Conservation (phyloP, 495 filamentous ascomycete genomes). For the Penicillium paxilli region DNA sequence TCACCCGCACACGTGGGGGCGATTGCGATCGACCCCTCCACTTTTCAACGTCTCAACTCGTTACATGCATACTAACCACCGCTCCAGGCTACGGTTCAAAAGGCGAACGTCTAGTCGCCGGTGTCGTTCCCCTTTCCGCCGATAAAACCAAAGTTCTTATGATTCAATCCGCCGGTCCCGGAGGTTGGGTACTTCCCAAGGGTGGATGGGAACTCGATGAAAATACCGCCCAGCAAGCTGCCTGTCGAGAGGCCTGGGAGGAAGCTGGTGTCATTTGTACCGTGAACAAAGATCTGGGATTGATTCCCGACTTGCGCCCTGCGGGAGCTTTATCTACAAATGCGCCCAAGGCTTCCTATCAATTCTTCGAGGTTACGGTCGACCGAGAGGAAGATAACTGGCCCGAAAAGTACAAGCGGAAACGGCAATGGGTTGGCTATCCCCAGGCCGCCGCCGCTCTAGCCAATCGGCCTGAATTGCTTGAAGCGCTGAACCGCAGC, state of each 20-base stretch:
- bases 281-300: constrained; percentile 78
- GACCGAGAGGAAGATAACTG: constrained; percentile 79
- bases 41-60: not conserved
- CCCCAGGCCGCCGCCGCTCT: constrained; percentile 75
- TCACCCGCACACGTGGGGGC: constrained; percentile 21
- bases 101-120: constrained; percentile 93
- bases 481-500: constrained; percentile 82
- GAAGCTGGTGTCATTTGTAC: constrained; percentile 88
- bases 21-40: not conserved
- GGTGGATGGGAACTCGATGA: constrained; percentile 98
- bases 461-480: constrained; percentile 77
- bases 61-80: constrained; percentile 3
- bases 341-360: constrained; percentile 75
- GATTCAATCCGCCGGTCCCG: constrained; percentile 86
- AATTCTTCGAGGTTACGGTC: constrained; percentile 86
- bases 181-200: constrained; percentile 95
- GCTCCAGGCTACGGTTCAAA: constrained; percentile 74
- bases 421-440: constrained; percentile 85
- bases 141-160: constrained; percentile 83
- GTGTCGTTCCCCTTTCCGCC: constrained; percentile 79
- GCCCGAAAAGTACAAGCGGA: constrained; percentile 93
- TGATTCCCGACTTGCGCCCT: constrained; percentile 75
- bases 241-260: constrained; percentile 91
- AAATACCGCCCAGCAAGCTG: constrained; percentile 63
- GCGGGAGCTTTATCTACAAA: constrained; percentile 56